Conservation (phyloP, 2,329 filamentous ascomycete genomes). For the Fusarium oligoseptatum region DNA sequence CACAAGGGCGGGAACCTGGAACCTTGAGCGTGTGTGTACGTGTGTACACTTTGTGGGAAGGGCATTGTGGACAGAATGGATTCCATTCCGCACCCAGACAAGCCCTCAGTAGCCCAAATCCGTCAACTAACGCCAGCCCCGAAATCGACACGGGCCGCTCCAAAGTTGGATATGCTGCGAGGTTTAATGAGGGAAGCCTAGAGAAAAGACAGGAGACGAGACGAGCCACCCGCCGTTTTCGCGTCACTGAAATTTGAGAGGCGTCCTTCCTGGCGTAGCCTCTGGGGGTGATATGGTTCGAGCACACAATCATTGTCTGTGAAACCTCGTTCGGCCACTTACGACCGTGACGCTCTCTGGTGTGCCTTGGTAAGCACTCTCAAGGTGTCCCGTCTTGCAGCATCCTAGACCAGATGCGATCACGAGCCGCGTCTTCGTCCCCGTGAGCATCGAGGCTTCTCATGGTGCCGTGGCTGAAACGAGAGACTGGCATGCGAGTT, state of each 20-base stretch:
- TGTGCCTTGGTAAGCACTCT: background rate
- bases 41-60: background rate
- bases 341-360: background rate
- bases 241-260: conserved; percentile 30
- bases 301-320: conserved; percentile 16
- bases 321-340: conserved; percentile 14
- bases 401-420: conserved; percentile 6
- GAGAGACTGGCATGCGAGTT: conserved; percentile 39
- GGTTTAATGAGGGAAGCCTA: conserved; percentile 28
- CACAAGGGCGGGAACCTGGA: conserved; percentile 9
- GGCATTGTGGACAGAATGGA: conserved; percentile 4
- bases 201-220: conserved; percentile 6
- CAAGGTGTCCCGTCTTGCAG: conserved; percentile 1
- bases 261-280: conserved; percentile 19
- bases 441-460: conserved; percentile 3
- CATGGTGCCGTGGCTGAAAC: conserved; percentile 42
- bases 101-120: conserved; percentile 6
- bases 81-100: conserved; percentile 29
- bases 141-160: conserved; percentile 23
- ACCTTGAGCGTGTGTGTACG: background rate
- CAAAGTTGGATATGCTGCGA: conserved; percentile 11
- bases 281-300: conserved; percentile 26
- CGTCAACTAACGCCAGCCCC: background rate
- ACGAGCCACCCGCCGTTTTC: conserved; percentile 22
- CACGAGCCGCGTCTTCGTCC: conserved; percentile 5